A percentile compares a stretch with the other conserved stretches of the same genome.
Conservation (phyloP, 805 yeast genomes). For the Saturnispora gosingensis region DNA sequence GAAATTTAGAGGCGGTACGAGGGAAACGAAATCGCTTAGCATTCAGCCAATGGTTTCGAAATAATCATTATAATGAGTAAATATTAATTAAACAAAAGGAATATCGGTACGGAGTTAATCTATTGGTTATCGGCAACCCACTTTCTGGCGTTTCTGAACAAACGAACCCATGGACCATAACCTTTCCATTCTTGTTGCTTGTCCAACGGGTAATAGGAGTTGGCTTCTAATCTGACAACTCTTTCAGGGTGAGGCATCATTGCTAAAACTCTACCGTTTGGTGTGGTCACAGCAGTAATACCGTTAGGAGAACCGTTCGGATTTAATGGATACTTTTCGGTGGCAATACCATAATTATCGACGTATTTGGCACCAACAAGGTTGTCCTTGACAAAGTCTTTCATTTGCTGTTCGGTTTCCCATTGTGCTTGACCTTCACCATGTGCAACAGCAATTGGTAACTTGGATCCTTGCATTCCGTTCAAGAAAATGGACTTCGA, state of each 20-base stretch:
- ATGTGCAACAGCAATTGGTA: constrained; percentile 97
- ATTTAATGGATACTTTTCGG: constrained; percentile 83
- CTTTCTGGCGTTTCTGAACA: constrained; percentile 85
- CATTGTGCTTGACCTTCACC: constrained; percentile 95
- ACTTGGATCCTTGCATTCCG: constrained; percentile 85
- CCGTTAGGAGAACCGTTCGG: constrained; percentile 95
- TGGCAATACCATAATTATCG: constrained; percentile 80
- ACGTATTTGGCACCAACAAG: constrained; percentile 69
- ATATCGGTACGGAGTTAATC: neutral
- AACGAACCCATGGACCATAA: constrained; percentile 90
- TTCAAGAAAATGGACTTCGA: constrained; percentile 61
- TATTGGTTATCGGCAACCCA: constrained; percentile 54
- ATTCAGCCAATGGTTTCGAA: neutral
- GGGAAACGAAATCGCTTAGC: constrained; percentile 5
- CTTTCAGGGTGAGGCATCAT: constrained; percentile 99
- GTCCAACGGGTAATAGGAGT: constrained; percentile 76
- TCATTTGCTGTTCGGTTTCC: constrained; percentile 33
- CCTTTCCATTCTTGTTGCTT: constrained; percentile 61
- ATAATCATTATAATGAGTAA: neutral
- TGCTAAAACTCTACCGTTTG: constrained; percentile 91
- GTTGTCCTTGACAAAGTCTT: constrained; percentile 40
- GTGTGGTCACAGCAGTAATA: constrained; percentile 83
- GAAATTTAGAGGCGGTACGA: neutral
- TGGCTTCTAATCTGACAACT: constrained; percentile 76
- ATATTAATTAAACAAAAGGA: neutral